Percentiles rank a stretch among this genome's conserved stretches.
These are phyloP conservation scores for Paspalum vaginatum DNA, from an alignment of 176 grass and related monocot species.

Conservation along the genomic window DNA sequence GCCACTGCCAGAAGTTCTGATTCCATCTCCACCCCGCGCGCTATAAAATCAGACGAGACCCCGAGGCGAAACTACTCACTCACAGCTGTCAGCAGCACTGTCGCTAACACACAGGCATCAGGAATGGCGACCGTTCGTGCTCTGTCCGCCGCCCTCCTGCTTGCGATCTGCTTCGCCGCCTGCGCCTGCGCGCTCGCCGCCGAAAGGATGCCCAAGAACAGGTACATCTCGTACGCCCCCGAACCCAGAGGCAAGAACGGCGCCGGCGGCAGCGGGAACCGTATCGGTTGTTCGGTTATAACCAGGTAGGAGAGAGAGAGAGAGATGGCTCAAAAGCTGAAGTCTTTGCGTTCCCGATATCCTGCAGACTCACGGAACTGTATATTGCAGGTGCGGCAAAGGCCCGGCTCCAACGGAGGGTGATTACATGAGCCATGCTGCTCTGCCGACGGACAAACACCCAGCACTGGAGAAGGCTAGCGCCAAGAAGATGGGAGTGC, in stretches of 20 bases:
- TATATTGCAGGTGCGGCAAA: background rate
- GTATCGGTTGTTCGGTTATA: background rate
- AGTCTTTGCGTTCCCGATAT: background rate
- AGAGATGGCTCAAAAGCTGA: background rate
- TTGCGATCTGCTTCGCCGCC: background rate
- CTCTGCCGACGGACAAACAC: background rate
- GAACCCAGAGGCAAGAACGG: background rate
- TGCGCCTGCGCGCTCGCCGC: background rate
- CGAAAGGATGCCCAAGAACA: background rate
- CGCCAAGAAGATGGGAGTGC: background rate
- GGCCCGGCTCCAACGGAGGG: background rate
- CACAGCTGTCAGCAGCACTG: background rate
- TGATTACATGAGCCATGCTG: background rate
- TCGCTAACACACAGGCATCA: background rate
- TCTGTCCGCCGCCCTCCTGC: background rate
- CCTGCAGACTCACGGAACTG: too few species aligned
- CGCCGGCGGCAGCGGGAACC: background rate
- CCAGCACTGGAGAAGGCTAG: background rate
- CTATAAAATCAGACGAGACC: background rate
- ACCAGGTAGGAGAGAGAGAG: background rate
- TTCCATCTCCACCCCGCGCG: background rate
- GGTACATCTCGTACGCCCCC: background rate
- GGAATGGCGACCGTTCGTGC: background rate
- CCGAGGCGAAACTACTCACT: slow-evolving; percentile 1
- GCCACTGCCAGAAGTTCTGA: background rate